phyloP scores from a whole-genome alignment of 495 filamentous ascomycete species.

The Xylaria bambusicola region DNA sequence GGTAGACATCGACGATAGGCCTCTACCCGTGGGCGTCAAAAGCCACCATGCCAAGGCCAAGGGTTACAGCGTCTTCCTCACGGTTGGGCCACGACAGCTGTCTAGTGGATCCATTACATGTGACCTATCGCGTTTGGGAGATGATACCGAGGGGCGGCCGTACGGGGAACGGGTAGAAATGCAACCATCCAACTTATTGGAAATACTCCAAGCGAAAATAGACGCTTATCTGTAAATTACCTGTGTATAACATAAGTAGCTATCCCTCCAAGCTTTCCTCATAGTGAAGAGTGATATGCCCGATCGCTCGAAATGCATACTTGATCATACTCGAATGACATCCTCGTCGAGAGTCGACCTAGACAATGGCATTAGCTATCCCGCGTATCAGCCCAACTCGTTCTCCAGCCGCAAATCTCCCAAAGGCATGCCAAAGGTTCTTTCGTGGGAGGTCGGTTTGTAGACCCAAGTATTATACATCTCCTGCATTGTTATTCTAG shows the following conservation, averaged over 20 bases:
- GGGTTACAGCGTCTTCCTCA: conserved; percentile 73
- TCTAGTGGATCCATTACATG: conserved; percentile 35
- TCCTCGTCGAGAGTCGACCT: too few species aligned
- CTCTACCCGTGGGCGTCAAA: conserved; percentile 65
- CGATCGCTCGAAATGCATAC: too few species aligned
- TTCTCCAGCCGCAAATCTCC: too few species aligned
- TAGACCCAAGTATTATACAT: too few species aligned
- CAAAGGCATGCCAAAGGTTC: too few species aligned
- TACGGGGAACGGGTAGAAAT: conserved; percentile 29
- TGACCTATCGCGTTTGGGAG: conserved; percentile 30
- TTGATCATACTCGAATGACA: too few species aligned
- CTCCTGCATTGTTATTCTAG: too few species aligned
- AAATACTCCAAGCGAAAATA: conserved; percentile 36
- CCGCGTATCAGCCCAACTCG: too few species aligned
- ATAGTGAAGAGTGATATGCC: too few species aligned
- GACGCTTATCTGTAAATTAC: conserved; percentile 28
- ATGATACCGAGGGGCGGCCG: conserved; percentile 12
- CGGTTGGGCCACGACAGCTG: conserved; percentile 65
- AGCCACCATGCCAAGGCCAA: conserved; percentile 69
- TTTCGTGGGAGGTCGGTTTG: too few species aligned
- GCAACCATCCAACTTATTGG: conserved; percentile 35
- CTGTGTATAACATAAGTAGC: conserved; percentile 11
- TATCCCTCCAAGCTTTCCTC: too few species aligned
- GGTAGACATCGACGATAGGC: conserved; percentile 72
- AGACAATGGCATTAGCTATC: too few species aligned